Conservation (phyloP, 2,329 filamentous ascomycete species). For the Fusarium denticulatum region DNA sequence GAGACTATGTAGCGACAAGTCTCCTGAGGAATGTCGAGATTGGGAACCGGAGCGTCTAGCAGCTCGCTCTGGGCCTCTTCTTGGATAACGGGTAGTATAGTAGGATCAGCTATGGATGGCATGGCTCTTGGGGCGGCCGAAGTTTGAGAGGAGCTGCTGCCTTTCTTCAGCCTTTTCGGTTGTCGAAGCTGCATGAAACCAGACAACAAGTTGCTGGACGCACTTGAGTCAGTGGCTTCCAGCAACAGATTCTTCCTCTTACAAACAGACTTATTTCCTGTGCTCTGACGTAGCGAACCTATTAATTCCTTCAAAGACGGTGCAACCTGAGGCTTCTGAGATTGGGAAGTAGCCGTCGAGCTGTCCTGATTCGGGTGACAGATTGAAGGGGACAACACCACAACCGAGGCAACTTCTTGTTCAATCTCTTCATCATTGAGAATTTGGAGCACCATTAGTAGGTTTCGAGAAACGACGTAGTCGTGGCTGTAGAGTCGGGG, state of each 20-base stretch:
- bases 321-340: neutral
- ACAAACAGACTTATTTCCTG: neutral
- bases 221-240: slow-evolving; percentile 24
- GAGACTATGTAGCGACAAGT: slow-evolving; percentile 61
- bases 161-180: slow-evolving; percentile 39
- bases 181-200: slow-evolving; percentile 47
- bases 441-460: slow-evolving; percentile 19
- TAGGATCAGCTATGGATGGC: neutral
- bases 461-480: slow-evolving; percentile 9
- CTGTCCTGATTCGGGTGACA: neutral
- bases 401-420: neutral
- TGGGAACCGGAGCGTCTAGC: slow-evolving; percentile 23
- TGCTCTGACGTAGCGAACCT: neutral
- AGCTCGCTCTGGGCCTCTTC: neutral
- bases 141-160: neutral
- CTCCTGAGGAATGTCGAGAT: slow-evolving; percentile 17
- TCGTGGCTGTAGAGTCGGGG: slow-evolving; percentile 26
- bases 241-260: slow-evolving; percentile 17
- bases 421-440: slow-evolving; percentile 40
- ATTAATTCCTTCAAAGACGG: slow-evolving; percentile 6
- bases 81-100: neutral
- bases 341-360: neutral
- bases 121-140: neutral
- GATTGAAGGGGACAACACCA: no score
- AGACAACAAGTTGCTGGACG: slow-evolving; percentile 44